Conservation (phyloP, 768 basidiomycete genomes). For the Tylopilus vinaceipallidus region DNA sequence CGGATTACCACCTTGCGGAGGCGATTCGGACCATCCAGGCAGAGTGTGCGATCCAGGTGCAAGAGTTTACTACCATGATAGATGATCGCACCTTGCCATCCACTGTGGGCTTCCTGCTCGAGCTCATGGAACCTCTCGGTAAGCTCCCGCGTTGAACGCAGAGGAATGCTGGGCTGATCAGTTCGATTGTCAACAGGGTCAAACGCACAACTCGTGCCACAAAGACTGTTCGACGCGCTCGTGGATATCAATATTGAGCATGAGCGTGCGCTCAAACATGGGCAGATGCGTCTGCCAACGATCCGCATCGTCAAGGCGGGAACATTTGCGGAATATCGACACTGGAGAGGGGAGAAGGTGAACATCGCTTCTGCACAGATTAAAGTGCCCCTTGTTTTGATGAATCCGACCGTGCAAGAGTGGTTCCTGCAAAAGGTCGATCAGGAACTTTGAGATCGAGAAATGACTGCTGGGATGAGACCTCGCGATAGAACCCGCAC, state of each 20-base stretch:
- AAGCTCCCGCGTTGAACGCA: too few species aligned
- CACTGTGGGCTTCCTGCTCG: constrained; percentile 17
- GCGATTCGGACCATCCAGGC: background rate
- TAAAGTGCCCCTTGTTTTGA: constrained; percentile 15
- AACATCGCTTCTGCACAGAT: constrained; percentile 8
- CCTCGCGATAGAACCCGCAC: too few species aligned
- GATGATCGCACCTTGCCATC: constrained; percentile 9
- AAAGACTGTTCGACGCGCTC: constrained; percentile 10
- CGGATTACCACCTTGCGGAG: constrained; percentile 9
- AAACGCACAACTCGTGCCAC: background rate
- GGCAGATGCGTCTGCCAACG: constrained; percentile 13
- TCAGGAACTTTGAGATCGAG: too few species aligned
- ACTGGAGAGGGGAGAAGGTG: constrained; percentile 4
- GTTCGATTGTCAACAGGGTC: constrained; percentile 13
- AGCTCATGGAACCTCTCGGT: constrained; percentile 13
- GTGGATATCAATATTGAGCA: background rate
- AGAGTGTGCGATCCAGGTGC: constrained; percentile 5
- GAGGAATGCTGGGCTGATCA: too few species aligned
- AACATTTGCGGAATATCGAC: constrained; percentile 19
- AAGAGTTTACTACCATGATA: constrained; percentile 14
- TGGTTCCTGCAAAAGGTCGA: constrained; percentile 21
- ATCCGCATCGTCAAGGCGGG: constrained; percentile 21
- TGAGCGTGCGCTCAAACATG: background rate
- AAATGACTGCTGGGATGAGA: too few species aligned
- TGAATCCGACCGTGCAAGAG: background rate